phyloP scores from a whole-genome alignment of 2,329 filamentous ascomycete genomes.

The Chaetomium globosum region DNA sequence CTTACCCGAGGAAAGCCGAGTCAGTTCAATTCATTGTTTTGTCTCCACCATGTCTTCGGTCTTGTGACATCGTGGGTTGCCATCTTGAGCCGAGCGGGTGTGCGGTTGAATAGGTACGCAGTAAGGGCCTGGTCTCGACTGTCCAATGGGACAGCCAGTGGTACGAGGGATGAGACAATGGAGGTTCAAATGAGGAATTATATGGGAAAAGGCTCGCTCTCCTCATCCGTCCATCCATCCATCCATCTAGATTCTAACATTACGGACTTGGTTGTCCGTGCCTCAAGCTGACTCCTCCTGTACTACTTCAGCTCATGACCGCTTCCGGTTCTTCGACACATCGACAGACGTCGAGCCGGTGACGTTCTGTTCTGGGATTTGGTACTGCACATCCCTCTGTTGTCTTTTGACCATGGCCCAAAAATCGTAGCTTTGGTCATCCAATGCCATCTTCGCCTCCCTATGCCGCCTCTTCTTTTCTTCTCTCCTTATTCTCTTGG shows the following conservation, averaged over 20 bases:
- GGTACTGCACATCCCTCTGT: conserved; percentile 38
- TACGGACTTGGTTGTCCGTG: not conserved
- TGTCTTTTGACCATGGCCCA: conserved; percentile 45
- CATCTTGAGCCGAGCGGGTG: not conserved
- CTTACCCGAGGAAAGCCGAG: conserved; percentile 33
- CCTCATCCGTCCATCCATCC: not conserved
- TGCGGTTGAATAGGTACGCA: not conserved
- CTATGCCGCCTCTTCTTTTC: conserved; percentile 32
- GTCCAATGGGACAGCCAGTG: not conserved
- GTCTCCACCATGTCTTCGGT: not conserved
- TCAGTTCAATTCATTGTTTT: not conserved
- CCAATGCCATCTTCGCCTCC: conserved; percentile 36
- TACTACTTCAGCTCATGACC: not conserved
- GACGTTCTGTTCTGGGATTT: conserved; percentile 45
- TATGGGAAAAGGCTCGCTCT: not conserved
- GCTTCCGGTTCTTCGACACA: not conserved
- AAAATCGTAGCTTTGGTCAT: conserved; percentile 46
- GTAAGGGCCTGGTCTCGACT: not conserved
- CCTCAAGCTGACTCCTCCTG: too few species aligned
- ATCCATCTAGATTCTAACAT: not conserved
- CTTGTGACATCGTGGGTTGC: not conserved
- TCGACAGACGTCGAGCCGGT: conserved; percentile 4
- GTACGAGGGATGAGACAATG: not conserved
- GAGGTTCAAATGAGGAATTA: not conserved
- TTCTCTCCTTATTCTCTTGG: conserved; percentile 34